Base-by-base conservation (phyloP, 257 asterid species). In the Haberlea rhodopensis region DNA sequence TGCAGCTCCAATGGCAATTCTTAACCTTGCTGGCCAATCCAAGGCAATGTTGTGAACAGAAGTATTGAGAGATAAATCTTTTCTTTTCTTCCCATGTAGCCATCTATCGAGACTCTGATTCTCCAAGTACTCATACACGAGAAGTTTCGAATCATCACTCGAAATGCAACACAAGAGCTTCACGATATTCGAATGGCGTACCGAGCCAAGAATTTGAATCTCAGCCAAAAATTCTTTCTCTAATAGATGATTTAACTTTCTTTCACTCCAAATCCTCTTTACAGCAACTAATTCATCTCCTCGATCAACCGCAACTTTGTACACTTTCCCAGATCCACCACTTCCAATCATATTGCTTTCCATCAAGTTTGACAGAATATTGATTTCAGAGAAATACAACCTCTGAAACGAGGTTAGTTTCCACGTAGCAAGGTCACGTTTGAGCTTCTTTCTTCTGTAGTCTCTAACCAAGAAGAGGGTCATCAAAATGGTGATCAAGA, bases 401-500 rank as follows among this genome's bases (percentile, higher is more conserved):
- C 82, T 71, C 55, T 86, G 97, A 65, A 84, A 91, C 0, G 98
- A 88, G 73, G 95, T 88, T 26, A 86, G 68, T 59, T 86, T 88
- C 98, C 96, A 88, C 6, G 85, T 75, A 2, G 82, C 79, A 9
- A 84, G 76, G 59, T 90, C 86, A 1, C 70, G 77, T 43, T 13
- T 71, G 25, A 75, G 80, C 81, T 84, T 85, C 86, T 84, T 90
- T 61, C 73, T 80, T 75, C 77, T 65, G 70, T 65, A 78, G 70
- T 84, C 87, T 59, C 86, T 81, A 15, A 79, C 29, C 78, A 80
- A 9, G 61, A 67, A 75, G 37, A 76, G 52, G 8, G 87, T 71
- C 68, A 74, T 54, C 28, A 69, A 2, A 18, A 75, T 3, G 32
- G 75, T 65, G 61, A 71, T 52, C 2, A 84, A 37, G 67, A 77